These are phyloP conservation scores for Malassezia psittaci DNA, from an alignment of 1,284 basidiomycete species.

Conservation along the genomic window DNA sequence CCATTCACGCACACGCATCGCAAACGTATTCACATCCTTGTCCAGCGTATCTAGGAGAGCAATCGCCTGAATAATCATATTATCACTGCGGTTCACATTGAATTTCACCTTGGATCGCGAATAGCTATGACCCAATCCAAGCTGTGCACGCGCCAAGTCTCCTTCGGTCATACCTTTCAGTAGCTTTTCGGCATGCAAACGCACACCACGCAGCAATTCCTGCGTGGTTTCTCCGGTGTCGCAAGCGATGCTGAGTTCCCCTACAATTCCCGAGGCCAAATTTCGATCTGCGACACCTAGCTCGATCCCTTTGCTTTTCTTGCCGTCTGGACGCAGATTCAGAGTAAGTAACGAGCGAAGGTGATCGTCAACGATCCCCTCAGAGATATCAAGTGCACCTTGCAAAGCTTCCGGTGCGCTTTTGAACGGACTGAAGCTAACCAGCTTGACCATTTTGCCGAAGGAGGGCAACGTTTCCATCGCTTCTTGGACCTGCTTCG, in stretches of 20 bases:
- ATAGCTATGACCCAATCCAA: constrained; percentile 95
- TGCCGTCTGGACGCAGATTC: constrained; percentile 68
- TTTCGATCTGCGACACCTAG: constrained; percentile 74
- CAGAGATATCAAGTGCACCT: constrained; percentile 91
- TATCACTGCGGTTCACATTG: constrained; percentile 98
- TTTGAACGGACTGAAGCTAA: constrained; percentile 91
- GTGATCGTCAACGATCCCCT: constrained; percentile 82
- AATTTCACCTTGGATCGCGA: constrained; percentile 90
- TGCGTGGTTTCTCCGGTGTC: constrained; percentile 76
- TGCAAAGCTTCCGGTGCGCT: constrained; percentile 90
- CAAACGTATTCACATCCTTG: constrained; percentile 98
- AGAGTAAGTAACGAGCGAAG: constrained; percentile 77
- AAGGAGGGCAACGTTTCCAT: constrained; percentile 72
- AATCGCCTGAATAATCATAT: constrained; percentile 99
- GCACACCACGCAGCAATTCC: constrained; percentile 85
- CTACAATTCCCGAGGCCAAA: constrained; percentile 71
- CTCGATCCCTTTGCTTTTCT: constrained; percentile 63
- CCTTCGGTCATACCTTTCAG: constrained; percentile 73
- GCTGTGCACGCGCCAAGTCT: constrained; percentile 74
- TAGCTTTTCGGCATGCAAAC: constrained; percentile 81
- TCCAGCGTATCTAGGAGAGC: constrained; percentile 96
- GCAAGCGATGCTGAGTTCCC: constrained; percentile 66
- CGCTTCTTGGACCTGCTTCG: constrained; percentile 66
- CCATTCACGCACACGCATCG: constrained; percentile 97
- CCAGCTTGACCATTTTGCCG: constrained; percentile 80